Evolutionary conservation across 1,139 yeast genomes (phyloP).

Genomic region (Scheffersomyces segobiensis): DNA sequence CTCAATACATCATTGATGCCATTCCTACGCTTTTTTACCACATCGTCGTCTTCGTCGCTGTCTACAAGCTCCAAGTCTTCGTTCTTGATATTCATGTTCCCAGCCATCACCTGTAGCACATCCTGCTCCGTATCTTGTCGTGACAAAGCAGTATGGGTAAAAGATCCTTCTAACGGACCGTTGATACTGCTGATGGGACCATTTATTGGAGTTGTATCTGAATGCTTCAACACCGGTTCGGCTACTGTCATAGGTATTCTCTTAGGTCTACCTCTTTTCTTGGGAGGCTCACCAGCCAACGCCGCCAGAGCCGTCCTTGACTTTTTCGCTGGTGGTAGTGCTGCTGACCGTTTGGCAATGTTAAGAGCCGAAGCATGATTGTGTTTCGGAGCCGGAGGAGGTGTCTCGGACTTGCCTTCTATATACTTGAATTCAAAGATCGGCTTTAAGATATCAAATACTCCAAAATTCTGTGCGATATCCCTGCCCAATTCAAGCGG

Average conservation of each 20-base stretch:
- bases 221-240: conserved; percentile 29
- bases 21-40: conserved; percentile 13
- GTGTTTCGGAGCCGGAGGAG: conserved; percentile 85
- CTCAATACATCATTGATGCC: conserved; percentile 13
- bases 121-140: conserved; percentile 49
- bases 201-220: conserved; percentile 36
- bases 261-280: conserved; percentile 51
- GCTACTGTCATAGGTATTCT: conserved; percentile 30
- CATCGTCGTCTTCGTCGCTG: conserved; percentile 30
- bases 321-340: conserved; percentile 11
- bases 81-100: conserved; percentile 34
- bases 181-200: conserved; percentile 33
- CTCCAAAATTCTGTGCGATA: conserved; percentile 68
- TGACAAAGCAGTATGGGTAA: conserved; percentile 23
- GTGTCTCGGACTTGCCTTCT: conserved; percentile 60
- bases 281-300: conserved; percentile 32
- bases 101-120: conserved; percentile 36
- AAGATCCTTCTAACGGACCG: conserved; percentile 26
- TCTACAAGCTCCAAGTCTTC: conserved; percentile 42
- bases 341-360: conserved; percentile 45
- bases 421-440: conserved; percentile 62
- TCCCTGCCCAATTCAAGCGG: conserved; percentile 63
- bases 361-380: conserved; percentile 66
- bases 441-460: conserved; percentile 62
- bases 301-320: conserved; percentile 11